Base-by-base conservation (phyloP, 495 filamentous ascomycete species). In the Penicillium diatomitis region DNA sequence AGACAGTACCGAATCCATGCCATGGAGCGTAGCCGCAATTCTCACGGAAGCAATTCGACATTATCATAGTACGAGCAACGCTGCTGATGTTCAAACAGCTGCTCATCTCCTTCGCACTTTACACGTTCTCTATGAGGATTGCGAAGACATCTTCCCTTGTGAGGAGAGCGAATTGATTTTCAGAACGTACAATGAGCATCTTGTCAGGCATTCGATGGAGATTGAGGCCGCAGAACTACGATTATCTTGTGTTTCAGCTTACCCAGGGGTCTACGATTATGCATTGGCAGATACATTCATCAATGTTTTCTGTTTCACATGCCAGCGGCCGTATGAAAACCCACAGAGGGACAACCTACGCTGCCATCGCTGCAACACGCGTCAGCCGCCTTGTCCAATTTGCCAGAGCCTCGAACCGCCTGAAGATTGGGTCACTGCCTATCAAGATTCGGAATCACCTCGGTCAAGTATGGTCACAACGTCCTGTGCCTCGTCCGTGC, bases 171-270 rank as follows among this genome's bases (percentile, higher is more conserved):
- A 74, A 50, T 48, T 75, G 30, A 76, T 87, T 38, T 73, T 87
- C 48, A 70, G 76, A 31, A 72, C 80, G 35, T 84, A 86, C 57
- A 83, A 88, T 57, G 69, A 74, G 32, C 77, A 80, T 4, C 77
- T 90, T 0, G 73, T 80, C 55, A 70, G 65, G 37, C 77, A 86
- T 55, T 75, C 76, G 38, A 75, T 88, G 60, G 81, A 83, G 56
- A 60, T 79, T 35, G 81, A 87, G 57, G 84, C 86, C 20, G 75
- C 83, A 5, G 71, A 84, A 32, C 73, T 90, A 9, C 83, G 86
- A 3, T 81, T 86, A 31, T 68, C 84, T 30, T 85, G 80, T 50
- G 76, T 77, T 56, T 43, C 80, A 57, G 65, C 73, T 12, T 86
- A 85, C 57, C 72, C 78, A 1, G 62, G 78, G 7, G 74, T 90